These are phyloP conservation scores for Platanthera zijinensis DNA, from an alignment of 106 monocot genomes.

Conservation along the genomic window DNA sequence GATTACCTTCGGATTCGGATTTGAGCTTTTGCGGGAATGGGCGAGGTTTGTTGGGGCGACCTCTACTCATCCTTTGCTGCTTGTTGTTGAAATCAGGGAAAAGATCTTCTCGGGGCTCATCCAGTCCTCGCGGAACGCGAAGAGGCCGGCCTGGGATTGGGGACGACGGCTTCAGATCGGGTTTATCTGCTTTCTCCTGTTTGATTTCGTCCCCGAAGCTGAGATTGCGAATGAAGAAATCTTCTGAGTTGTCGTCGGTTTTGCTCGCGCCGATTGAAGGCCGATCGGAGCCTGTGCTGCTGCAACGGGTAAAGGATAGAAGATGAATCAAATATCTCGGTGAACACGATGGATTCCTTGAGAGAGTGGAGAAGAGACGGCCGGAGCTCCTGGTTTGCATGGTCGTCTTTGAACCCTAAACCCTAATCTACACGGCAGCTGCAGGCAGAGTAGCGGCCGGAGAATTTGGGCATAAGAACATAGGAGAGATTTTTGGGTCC, in stretches of 20 bases:
- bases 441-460: too few species aligned
- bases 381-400: constrained; percentile 15
- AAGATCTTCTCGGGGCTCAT: constrained; percentile 10
- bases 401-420: background rate
- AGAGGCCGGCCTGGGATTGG: background rate
- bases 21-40: constrained; percentile 15
- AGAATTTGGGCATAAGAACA: too few species aligned
- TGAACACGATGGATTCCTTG: background rate
- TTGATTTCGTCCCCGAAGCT: constrained; percentile 33
- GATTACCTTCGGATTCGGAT: background rate
- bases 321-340: background rate
- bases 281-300: constrained; percentile 37
- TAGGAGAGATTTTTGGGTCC: too few species aligned
- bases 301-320: constrained; percentile 13
- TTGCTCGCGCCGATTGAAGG: constrained; percentile 19
- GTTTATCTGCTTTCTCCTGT: background rate
- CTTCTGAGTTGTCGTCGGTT: constrained; percentile 18
- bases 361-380: constrained; percentile 10
- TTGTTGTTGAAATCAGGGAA: constrained; percentile 19
- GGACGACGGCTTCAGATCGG: background rate
- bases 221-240: constrained; percentile 45
- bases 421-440: too few species aligned
- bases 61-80: constrained; percentile 5
- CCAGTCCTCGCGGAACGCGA: constrained; percentile 11
- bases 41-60: constrained; percentile 3